Percentiles rank a stretch among this genome's conserved stretches.
Conservation (phyloP, 2,329 filamentous ascomycete species). For the Beauveria australis region DNA sequence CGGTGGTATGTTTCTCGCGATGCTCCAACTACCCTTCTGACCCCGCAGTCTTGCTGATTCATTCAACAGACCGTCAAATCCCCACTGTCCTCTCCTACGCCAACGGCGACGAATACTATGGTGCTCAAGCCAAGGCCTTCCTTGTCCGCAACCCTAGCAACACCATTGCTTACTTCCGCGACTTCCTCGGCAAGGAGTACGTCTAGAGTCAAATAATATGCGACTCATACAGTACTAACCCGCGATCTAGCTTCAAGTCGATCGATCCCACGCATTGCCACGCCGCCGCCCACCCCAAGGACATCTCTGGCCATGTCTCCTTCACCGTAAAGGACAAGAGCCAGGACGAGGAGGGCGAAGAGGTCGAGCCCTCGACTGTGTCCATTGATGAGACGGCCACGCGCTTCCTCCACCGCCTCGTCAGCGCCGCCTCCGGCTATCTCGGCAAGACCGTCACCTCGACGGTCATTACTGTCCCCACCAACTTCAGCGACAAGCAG, state of each 20-base stretch:
- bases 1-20: constrained; percentile 56
- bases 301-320: constrained; percentile 61
- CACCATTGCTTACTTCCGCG: constrained; percentile 91
- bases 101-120: constrained; percentile 93
- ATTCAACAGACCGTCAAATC: constrained; percentile 76
- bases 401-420: constrained; percentile 75
- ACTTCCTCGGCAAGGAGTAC: constrained; percentile 90
- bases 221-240: constrained; percentile 3
- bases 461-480: constrained; percentile 90
- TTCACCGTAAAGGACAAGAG: constrained; percentile 76
- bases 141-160: constrained; percentile 87
- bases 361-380: constrained; percentile 49
- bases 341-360: constrained; percentile 37
- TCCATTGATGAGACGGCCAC: constrained; percentile 74
- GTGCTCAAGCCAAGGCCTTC: constrained; percentile 89
- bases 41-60: neutral
- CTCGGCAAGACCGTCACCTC: constrained; percentile 88
- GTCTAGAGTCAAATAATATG: constrained; percentile 19
- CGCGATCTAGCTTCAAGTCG: constrained; percentile 62
- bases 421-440: constrained; percentile 79
- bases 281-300: constrained; percentile 81
- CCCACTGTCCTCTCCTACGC: constrained; percentile 91
- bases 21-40: no score
- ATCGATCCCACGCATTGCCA: constrained; percentile 96
- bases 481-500: constrained; percentile 85